These are phyloP conservation scores for cucumber (Cucumis sativus) DNA, from an alignment of 306 rosid genomes.

Conservation along the genomic window Cucumber_9930_V3 NC_026661.2:20914001-20914500, in stretches of 20 bases:
- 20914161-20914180: neutral
- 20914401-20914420: neutral
- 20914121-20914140: neutral
- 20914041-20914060: neutral
- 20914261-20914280: neutral
- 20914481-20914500: neutral
- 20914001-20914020: neutral
- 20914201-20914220: neutral
- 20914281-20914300: neutral
- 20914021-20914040: neutral
- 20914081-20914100: neutral
- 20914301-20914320: neutral
- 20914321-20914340: neutral
- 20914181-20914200: neutral
- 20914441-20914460: neutral
- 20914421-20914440: neutral
- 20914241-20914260: neutral
- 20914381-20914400: neutral
- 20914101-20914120: neutral
- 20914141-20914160: neutral
- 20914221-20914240: neutral
- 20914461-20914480: neutral
- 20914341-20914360: neutral
- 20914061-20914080: neutral
- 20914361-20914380: neutral